Percentiles rank a stretch among this genome's conserved stretches.
These are phyloP conservation scores for Pulicaria dysenterica DNA, from an alignment of 129 eudicot species.

Conservation along the genomic window DNA sequence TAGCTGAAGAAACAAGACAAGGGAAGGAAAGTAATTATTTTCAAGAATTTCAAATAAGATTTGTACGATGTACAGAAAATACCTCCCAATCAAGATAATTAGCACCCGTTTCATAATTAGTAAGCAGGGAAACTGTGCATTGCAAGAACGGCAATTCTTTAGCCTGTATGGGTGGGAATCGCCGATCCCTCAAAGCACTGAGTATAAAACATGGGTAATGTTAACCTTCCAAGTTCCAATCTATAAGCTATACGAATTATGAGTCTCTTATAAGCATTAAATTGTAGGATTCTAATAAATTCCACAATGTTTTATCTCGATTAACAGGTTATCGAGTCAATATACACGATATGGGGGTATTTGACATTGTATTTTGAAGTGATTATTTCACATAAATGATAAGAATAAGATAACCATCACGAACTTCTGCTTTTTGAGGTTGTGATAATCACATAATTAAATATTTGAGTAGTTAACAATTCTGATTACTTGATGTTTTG, in stretches of 20 bases:
- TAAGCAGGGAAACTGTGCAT: constrained; percentile 87
- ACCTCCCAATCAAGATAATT: constrained; percentile 98
- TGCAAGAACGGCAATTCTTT: constrained; percentile 81
- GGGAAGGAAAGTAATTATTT: background rate
- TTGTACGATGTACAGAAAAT: constrained; percentile 10
- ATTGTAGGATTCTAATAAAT: background rate
- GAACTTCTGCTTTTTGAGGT: no score
- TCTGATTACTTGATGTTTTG: no score
- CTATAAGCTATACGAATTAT: background rate
- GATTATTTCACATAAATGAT: background rate
- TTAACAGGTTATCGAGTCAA: background rate
- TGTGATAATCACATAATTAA: no score
- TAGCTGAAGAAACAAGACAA: background rate
- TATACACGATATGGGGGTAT: background rate
- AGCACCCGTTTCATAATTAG: constrained; percentile 72
- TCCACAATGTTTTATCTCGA: constrained; percentile 11
- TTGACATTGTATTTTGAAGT: background rate
- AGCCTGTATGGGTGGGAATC: constrained; percentile 86
- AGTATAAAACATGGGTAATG: constrained; percentile 9
- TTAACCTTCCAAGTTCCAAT: constrained; percentile 3
- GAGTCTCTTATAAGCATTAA: background rate
- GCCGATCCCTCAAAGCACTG: constrained; percentile 90
- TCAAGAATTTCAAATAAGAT: constrained; percentile 1
- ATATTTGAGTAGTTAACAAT: no score
- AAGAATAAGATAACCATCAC: background rate